Base-by-base conservation (phyloP, 352 stramenopile species). In the Globisporangium spinosum region DNA sequence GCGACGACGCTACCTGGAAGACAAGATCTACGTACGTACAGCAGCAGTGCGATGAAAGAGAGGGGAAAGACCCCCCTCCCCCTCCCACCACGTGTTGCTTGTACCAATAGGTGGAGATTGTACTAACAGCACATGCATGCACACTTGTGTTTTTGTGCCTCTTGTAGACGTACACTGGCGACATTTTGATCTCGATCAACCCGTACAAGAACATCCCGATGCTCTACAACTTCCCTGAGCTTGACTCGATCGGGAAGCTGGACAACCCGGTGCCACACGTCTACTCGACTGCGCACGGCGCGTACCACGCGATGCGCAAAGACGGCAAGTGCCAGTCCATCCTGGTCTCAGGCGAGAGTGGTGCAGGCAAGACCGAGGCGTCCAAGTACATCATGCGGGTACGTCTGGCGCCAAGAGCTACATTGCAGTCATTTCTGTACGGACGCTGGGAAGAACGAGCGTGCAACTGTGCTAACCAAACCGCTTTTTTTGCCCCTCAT, bases 121-220 rank as follows among this genome's bases (percentile, higher is more conserved):
- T 51, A 51, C 43, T 20, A 49, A 49, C 40, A 43, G 12, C 35
- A 43, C 35, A 43, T 17, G n/a, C 40, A n/a, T 15, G 40, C 3
- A 8, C 4, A 49, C 4, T 22, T 20, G 40, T 67, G 15, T 54
- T 5, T 63, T 20, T 47, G 3, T 61, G 34, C 20, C 55, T 7
- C 58, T 3, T 38, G 25, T 69, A 94, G 79, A 98, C 95, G 40
- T 98, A 96, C 70, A 97, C 92, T 43, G 92, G 93, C 29, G 94
- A 98, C 65, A 97, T 98, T 22, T 77, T 98, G 47, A 98, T 98
- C 78, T 97, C 91, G 43, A 96, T 98, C 67, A 98, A 98, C 75
- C 95, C 95, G 62, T 98, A 98, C 89, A 98, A 98, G 84, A 93
- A 94, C 74, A 95, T 98, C 61, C 85, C 89, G 58, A 90, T 95